These are phyloP conservation scores for Coniophora puteana DNA, from an alignment of 1,284 basidiomycete species.

Conservation along the genomic window DNA sequence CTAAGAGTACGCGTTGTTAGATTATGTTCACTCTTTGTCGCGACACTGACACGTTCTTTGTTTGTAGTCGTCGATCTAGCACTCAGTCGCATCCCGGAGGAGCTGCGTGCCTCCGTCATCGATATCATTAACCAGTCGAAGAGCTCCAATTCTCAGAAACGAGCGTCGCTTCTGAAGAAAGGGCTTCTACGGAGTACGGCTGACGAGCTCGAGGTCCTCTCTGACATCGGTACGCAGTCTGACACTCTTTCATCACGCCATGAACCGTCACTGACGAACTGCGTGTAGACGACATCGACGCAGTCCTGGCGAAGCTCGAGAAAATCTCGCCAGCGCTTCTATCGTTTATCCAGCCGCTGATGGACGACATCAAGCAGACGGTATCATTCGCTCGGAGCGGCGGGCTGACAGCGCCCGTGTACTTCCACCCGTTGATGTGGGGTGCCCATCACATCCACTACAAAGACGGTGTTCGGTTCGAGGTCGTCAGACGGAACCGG, in stretches of 20 bases:
- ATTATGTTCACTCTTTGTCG: neutral
- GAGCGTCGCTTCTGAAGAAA: conserved; percentile 61
- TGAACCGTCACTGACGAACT: conserved; percentile 41
- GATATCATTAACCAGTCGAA: conserved; percentile 65
- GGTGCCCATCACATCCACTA: conserved; percentile 61
- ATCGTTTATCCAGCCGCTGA: conserved; percentile 40
- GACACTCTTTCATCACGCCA: conserved; percentile 6
- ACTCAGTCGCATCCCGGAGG: conserved; percentile 55
- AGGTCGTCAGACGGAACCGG: conserved; percentile 67
- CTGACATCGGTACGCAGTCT: conserved; percentile 46
- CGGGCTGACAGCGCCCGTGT: conserved; percentile 59
- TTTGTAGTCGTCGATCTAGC: conserved; percentile 59
- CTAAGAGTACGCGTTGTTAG: conserved; percentile 48
- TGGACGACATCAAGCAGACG: conserved; percentile 63
- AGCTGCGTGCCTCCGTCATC: conserved; percentile 46
- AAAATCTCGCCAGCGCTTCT: conserved; percentile 54
- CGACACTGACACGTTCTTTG: conserved; percentile 2
- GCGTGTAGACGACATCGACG: conserved; percentile 64
- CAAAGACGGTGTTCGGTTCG: conserved; percentile 72
- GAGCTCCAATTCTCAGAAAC: conserved; percentile 63
- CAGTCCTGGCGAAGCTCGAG: conserved; percentile 52
- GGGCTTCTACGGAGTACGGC: conserved; percentile 57
- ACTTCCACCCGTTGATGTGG: conserved; percentile 72
- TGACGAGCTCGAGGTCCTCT: conserved; percentile 69
- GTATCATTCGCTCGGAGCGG: conserved; percentile 60